Evolutionary conservation across 1,284 basidiomycete species (phyloP).

Genomic region (Schizophyllum commune): DNA sequence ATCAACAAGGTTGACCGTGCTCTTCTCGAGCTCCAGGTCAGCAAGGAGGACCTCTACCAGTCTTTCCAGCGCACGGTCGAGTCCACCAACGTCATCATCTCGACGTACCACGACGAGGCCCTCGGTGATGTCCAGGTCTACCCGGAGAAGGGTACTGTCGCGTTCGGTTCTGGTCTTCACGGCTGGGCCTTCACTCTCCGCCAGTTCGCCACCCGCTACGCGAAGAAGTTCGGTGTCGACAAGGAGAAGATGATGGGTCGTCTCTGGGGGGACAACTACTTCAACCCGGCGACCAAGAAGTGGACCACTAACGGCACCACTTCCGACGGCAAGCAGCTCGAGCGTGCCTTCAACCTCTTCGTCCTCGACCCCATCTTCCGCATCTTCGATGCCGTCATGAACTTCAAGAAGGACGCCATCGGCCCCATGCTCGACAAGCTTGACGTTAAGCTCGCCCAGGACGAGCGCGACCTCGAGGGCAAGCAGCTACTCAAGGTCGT

Average conservation of each 20-base stretch:
- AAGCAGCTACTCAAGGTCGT: conserved; percentile 96
- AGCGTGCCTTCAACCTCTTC: conserved; percentile 93
- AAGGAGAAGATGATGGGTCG: conserved; percentile 98
- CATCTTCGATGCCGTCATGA: conserved; percentile 99
- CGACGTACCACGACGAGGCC: conserved; percentile 91
- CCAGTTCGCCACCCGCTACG: conserved; percentile 92
- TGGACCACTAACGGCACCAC: conserved; percentile 82
- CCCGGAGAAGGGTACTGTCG: conserved; percentile 97
- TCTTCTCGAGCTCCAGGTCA: conserved; percentile 95
- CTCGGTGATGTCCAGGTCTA: conserved; percentile 99
- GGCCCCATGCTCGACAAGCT: conserved; percentile 92
- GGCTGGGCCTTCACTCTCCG: conserved; percentile 99
- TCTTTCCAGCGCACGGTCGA: conserved; percentile 98
- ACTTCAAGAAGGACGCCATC: conserved; percentile 97
- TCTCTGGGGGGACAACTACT: conserved; percentile 99
- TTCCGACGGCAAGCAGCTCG: conserved; percentile 83
- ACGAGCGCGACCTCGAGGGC: conserved; percentile 94
- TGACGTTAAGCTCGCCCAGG: conserved; percentile 83
- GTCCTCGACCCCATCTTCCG: conserved; percentile 99
- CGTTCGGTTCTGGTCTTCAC: conserved; percentile 99
- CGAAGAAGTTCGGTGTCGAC: conserved; percentile 99
- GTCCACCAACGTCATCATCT: conserved; percentile 97
- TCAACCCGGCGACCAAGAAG: conserved; percentile 97
- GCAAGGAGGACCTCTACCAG: conserved; percentile 97
- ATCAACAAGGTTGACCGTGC: conserved; percentile 99